Base-by-base conservation (phyloP, 106 monocot genomes). In the Triglochin maritima region DNA sequence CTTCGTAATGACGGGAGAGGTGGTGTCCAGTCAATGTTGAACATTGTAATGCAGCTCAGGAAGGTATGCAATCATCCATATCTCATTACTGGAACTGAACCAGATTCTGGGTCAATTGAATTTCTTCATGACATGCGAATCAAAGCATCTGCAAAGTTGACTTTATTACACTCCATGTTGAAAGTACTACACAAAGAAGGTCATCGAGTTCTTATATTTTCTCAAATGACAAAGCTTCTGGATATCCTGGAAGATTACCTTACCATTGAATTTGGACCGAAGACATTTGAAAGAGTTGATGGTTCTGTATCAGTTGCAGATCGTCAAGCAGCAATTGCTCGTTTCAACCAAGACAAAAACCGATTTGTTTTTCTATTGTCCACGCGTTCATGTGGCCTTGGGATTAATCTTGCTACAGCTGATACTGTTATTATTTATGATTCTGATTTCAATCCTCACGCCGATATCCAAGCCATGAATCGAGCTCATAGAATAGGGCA, bases 381-480 rank as follows among this genome's bases (percentile, higher is more conserved):
- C 2, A 96, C 96, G 29, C 90, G 96, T 4, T 87, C 96, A 42
- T 96, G 96, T 86, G 96, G 96, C 7, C 83, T 96, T 60, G 96
- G 96, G 50, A 96, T 96, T 66, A 96, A 96, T 82, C 71, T 96
- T 64, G 96, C 96, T 56, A 85, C 90, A 52, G 96, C 96, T 66
- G 96, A 96, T 74, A 96, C 96, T 51, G 96, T 96, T 9, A 79
- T 96, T 61, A 96, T 96, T 49, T 96, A 96, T 88, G 96, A 96
- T 79, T 96, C 96, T 60, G 96, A 96, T 88, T 96, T 96, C 48
- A 96, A 96, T 72, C 96, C 96, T 47, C 96, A 96, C 76, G 96
- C 96, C 74, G 96, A 96, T 79, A 96, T 96, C 71, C 96, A 96
- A 77, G 96, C 96, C 57, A 96, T 96, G 96, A 96, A 96, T 59